phyloP scores from a whole-genome alignment of 371 early-diverging fungal genomes.

The Actinomortierella wolfii region DNA sequence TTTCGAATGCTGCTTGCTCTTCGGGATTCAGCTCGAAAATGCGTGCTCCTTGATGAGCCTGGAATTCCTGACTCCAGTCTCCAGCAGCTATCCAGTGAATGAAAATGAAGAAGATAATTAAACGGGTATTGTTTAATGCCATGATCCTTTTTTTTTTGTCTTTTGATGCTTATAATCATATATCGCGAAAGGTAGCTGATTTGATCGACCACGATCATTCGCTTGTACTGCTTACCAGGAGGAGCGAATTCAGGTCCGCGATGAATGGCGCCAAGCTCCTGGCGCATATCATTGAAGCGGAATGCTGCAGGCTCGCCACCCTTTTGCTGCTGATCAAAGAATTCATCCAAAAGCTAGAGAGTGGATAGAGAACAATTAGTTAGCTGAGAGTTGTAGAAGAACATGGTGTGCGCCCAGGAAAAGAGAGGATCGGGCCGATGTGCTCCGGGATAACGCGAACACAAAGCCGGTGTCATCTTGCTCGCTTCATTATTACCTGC shows the following conservation, averaged over 20 bases:
- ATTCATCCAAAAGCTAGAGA: constrained; percentile 59
- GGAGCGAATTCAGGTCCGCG: constrained; percentile 28
- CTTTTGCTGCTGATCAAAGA: constrained; percentile 59
- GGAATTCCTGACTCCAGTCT: constrained; percentile 63
- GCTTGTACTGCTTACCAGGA: constrained; percentile 27
- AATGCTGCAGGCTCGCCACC: constrained; percentile 45
- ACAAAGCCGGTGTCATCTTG: background rate
- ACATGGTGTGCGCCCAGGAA: background rate
- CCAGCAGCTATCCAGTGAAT: constrained; percentile 18
- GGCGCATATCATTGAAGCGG: constrained; percentile 57
- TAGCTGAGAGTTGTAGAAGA: background rate
- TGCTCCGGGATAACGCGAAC: too few species aligned
- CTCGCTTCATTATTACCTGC: constrained; percentile 16
- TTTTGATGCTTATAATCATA: too few species aligned
- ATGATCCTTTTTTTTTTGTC: too few species aligned
- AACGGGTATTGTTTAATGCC: too few species aligned
- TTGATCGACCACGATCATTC: too few species aligned
- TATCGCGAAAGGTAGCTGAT: too few species aligned
- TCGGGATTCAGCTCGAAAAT: constrained; percentile 61
- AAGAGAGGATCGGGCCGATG: too few species aligned
- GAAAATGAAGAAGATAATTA: too few species aligned
- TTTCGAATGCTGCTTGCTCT: constrained; percentile 66
- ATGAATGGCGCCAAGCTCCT: constrained; percentile 58
- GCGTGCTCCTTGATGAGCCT: constrained; percentile 47
- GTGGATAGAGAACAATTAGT: constrained; percentile 2